Evolutionary conservation across 768 basidiomycete genomes (phyloP), one percentile per base, ranked within the genome.

Genomic region (Psilocybe subaeruginosa): DNA sequence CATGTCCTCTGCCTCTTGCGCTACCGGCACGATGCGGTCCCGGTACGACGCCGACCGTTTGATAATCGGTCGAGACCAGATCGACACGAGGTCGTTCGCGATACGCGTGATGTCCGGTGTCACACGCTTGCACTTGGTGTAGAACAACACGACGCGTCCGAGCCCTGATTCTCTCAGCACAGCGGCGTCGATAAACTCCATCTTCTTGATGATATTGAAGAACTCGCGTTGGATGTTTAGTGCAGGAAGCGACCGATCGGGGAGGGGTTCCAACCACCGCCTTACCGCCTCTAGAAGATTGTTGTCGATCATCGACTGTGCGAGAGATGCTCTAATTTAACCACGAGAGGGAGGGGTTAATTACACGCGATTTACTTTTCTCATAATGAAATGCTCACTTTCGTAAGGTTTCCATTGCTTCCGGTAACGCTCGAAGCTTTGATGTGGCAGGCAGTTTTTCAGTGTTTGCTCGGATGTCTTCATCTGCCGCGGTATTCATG

Each of bases 171-270:
- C 93, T 72, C 96, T 97, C 67, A 99, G 88, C 4, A 93, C 92
- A 17, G 87, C 75, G 33, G 88, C 88, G 76, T 98, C 97, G 70
- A 98, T 95, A 68, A 91, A 92, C 64, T 92, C 90, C 90, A 99
- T 93, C 79, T 90, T 93, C 63, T 81, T 82, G 8, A 99, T 79
- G 56, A 89, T 84, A 33, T 85, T 82, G 76, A 99, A 94, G 65
- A 99, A 88, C 55, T 95, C 91, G 49, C 89, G 88, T 72, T 98
- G 97, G 69, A 99, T 98, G 74, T 96, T 97, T 56, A 99, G 83
- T 3, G 95, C 94, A 0, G 97, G 97, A 3, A 99, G 83, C 1
- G 95, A 96, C 57, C 86, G 86, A 76, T 97, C 94, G 0, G 91
- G 91, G 14, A 99, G 87, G 0, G 97, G 97, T 68, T 99, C 97